Conservation (phyloP, 495 filamentous ascomycete species). For the Neurospora sp. region DNA sequence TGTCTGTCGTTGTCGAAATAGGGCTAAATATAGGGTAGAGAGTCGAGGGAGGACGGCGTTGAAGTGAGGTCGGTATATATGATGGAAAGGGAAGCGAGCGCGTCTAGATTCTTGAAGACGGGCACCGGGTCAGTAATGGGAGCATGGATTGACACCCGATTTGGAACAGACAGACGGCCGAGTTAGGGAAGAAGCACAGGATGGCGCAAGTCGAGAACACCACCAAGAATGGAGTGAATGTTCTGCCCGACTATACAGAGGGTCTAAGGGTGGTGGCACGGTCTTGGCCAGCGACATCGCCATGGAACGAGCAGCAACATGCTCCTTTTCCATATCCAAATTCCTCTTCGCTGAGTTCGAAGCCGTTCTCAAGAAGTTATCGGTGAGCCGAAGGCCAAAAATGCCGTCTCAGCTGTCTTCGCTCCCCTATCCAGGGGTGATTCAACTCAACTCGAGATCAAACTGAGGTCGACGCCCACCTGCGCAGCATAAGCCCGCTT, state of each 20-base stretch:
- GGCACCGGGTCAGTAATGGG: background rate
- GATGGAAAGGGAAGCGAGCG: background rate
- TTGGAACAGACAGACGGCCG: background rate
- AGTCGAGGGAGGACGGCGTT: background rate
- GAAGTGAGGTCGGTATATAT: background rate
- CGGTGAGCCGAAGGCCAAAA: too few relatives aligned
- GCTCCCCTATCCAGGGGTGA: too few relatives aligned
- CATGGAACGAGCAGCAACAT: too few relatives aligned
- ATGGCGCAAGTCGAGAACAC: background rate
- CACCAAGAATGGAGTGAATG: background rate
- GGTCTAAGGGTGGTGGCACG: too few relatives aligned
- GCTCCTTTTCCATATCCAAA: too few relatives aligned
- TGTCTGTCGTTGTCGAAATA: background rate
- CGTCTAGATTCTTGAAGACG: background rate
- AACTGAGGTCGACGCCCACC: too few relatives aligned
- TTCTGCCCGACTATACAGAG: background rate
- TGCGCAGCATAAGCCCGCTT: too few relatives aligned
- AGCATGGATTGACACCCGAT: background rate
- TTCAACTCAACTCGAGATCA: too few relatives aligned
- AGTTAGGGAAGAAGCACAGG: background rate
- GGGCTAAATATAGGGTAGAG: background rate
- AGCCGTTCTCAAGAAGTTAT: too few relatives aligned
- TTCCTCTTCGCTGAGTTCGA: too few relatives aligned
- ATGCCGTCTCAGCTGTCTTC: too few relatives aligned
- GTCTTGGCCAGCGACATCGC: too few relatives aligned